Evolutionary conservation across 139 green algal genomes (phyloP).

Genomic region (Micromonas commoda): DNA sequence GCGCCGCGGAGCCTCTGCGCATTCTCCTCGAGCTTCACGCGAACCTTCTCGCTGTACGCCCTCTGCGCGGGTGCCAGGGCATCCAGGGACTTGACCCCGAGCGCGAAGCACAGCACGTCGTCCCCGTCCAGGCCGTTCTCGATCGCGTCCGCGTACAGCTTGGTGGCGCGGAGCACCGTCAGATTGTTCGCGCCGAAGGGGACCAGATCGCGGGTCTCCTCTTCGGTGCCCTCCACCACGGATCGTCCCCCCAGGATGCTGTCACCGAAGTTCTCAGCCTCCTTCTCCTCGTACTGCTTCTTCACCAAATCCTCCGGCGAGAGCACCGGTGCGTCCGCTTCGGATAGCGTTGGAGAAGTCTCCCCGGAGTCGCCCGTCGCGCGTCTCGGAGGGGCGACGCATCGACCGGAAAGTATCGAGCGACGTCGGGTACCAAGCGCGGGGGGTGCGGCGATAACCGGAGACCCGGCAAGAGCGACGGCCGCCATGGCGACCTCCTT

Average conservation of each 20-base stretch:
- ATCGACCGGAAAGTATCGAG: too few relatives aligned
- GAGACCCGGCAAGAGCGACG: too few relatives aligned
- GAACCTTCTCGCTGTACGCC: not conserved
- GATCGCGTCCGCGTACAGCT: slow-evolving; percentile 1
- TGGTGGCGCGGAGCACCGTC: not conserved
- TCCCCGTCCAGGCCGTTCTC: not conserved
- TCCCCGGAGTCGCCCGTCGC: too few relatives aligned
- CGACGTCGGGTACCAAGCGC: too few relatives aligned
- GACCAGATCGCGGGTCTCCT: not conserved
- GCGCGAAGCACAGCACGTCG: not conserved
- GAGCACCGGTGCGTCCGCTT: not conserved
- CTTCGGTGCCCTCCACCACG: not conserved
- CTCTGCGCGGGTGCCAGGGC: slow-evolving; percentile 7
- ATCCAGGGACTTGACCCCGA: not conserved
- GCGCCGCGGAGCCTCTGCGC: not conserved
- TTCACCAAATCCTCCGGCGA: not conserved
- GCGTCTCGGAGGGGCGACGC: too few relatives aligned
- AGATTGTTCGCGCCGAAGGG: not conserved
- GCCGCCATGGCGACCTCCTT: too few relatives aligned
- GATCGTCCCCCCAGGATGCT: not conserved
- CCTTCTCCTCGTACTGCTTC: not conserved
- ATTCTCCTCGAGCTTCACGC: slow-evolving; percentile 9
- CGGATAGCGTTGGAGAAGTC: not conserved
- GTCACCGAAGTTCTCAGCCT: not conserved
- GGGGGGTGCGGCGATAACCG: too few relatives aligned